Conservation (phyloP, 331 rosid genomes). For the Acacia concinna region DNA sequence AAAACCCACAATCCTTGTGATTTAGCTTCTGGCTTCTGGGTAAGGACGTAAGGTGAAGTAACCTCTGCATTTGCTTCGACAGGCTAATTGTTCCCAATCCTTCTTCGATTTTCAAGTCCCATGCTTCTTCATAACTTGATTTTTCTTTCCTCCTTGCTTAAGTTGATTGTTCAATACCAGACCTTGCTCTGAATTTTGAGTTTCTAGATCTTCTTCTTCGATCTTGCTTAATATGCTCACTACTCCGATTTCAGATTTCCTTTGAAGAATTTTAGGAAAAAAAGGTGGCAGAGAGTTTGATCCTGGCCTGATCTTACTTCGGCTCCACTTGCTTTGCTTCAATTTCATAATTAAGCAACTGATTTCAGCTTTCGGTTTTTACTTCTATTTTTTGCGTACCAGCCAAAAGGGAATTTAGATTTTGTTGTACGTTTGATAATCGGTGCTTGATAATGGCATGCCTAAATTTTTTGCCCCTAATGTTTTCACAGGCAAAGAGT, state of each 20-base stretch:
- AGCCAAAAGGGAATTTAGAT: conserved; percentile 4
- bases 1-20: background rate
- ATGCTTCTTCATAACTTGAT: conserved; percentile 5
- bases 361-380: background rate
- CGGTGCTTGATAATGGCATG: background rate
- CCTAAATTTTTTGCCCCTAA: background rate
- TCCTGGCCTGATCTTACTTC: conserved; percentile 14
- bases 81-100: background rate
- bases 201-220: conserved; percentile 22
- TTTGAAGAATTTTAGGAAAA: background rate
- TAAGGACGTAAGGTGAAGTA: background rate
- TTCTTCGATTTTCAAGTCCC: conserved; percentile 27
- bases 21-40: conserved; percentile 29
- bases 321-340: background rate
- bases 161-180: background rate
- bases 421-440: background rate
- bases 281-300: background rate
- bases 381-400: background rate
- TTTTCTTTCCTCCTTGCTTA: background rate
- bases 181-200: background rate
- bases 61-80: conserved; percentile 27
- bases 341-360: background rate
- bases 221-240: conserved; percentile 4
- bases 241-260: background rate
- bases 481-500: conserved; percentile 35